phyloP scores from a whole-genome alignment of 371 early-diverging fungal genomes.

The Rhizomucor pusillus region DNA sequence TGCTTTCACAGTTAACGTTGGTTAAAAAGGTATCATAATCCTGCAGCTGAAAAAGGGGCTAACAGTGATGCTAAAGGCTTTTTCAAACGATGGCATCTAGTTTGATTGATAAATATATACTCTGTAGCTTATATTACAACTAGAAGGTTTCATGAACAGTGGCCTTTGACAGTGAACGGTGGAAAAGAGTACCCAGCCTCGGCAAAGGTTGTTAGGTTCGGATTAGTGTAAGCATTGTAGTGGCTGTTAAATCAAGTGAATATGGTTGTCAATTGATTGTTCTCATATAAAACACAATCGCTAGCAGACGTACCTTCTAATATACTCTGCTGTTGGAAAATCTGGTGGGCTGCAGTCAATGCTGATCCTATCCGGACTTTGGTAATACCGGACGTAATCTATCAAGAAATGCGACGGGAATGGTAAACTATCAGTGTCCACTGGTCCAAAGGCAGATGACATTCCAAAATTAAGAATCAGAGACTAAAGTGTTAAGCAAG shows the following conservation, averaged over 20 bases:
- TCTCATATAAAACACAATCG: no score
- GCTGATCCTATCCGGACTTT: slow-evolving; percentile 46
- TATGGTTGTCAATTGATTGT: no score
- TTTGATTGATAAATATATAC: no score
- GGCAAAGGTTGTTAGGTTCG: slow-evolving; percentile 15
- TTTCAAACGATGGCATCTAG: no score
- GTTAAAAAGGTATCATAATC: no score
- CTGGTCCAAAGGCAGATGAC: slow-evolving; percentile 27
- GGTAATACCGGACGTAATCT: slow-evolving; percentile 55
- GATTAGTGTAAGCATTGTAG: slow-evolving; percentile 19
- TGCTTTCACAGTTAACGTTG: no score
- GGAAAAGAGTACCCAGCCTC: slow-evolving; percentile 22
- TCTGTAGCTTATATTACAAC: no score
- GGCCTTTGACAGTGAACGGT: slow-evolving; percentile 5
- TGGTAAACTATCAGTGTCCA: slow-evolving; percentile 25
- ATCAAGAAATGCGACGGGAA: slow-evolving; percentile 47
- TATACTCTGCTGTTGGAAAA: slow-evolving; percentile 50
- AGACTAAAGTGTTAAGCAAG: no score
- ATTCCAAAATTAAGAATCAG: no score
- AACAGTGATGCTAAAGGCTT: no score
- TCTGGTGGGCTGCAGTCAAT: slow-evolving; percentile 53
- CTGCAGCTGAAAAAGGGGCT: no score
- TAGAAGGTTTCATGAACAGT: slow-evolving; percentile 1
- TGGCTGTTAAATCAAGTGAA: slow-evolving; percentile 1
- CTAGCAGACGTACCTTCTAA: slow-evolving; percentile 26